phyloP scores from a whole-genome alignment of 2,329 filamentous ascomycete genomes.

The Pestalotiopsis sp. region DNA sequence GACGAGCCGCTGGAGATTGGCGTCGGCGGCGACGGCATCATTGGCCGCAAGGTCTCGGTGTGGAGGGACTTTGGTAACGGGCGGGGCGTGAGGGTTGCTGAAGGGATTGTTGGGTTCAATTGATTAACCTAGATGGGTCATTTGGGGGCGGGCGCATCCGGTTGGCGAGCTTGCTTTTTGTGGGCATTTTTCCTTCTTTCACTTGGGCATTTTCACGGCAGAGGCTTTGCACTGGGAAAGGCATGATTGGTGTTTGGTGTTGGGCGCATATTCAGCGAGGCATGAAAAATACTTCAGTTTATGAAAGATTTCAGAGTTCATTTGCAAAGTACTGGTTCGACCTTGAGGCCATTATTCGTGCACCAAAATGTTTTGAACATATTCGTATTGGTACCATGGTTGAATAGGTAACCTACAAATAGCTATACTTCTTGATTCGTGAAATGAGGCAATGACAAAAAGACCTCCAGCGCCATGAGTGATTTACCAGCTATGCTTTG shows the following conservation, averaged over 20 bases:
- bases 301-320: not conserved
- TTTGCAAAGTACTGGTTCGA: not conserved
- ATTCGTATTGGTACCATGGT: constrained; percentile 8
- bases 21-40: constrained; percentile 18
- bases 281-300: too few relatives aligned
- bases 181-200: not conserved
- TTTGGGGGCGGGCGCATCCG: not conserved
- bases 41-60: constrained; percentile 16
- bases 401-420: not conserved
- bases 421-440: not conserved
- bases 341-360: too few relatives aligned
- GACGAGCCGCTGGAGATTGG: constrained; percentile 14
- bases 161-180: not conserved
- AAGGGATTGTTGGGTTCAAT: constrained; percentile 18
- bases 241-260: not conserved
- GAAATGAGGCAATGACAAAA: not conserved
- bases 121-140: not conserved
- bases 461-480: not conserved
- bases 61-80: constrained; percentile 8
- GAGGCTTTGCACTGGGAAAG: not conserved
- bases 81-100: constrained; percentile 10
- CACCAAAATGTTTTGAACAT: not conserved
- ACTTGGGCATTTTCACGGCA: not conserved
- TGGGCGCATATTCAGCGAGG: not conserved
- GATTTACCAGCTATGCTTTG: not conserved